A percentile compares a stretch with the other conserved stretches of the same genome.
phyloP scores from a whole-genome alignment of 2,329 filamentous ascomycete species.

The Colletotrichum navitas region DNA sequence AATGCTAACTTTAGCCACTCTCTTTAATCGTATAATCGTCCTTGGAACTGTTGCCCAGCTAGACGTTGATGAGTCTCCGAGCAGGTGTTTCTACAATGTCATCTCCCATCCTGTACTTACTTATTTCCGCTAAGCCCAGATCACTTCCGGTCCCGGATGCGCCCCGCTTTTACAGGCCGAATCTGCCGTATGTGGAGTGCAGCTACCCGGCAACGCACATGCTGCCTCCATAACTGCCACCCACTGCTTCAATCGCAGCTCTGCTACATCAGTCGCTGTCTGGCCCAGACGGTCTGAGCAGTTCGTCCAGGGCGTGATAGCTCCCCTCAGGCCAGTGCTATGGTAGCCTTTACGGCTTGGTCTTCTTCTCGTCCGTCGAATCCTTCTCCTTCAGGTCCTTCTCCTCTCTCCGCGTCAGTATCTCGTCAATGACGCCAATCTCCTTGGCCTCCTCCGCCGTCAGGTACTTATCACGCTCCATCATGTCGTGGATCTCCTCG shows the following conservation, averaged over 20 bases:
- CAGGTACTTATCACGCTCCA: slow-evolving; percentile 98
- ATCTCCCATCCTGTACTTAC: not conserved
- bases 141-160: slow-evolving; percentile 36
- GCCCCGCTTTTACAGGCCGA: slow-evolving; percentile 30
- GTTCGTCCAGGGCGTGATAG: slow-evolving; percentile 1
- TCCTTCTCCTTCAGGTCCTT: slow-evolving; percentile 42
- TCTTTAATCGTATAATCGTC: too few species aligned
- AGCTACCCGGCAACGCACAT: slow-evolving; percentile 37
- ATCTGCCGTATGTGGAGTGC: slow-evolving; percentile 23
- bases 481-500: slow-evolving; percentile 90
- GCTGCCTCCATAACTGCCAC: not conserved
- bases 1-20: not conserved
- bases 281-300: not conserved
- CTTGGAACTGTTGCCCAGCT: not conserved
- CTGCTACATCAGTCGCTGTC: not conserved
- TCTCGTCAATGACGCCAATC: slow-evolving; percentile 92
- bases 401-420: slow-evolving; percentile 75
- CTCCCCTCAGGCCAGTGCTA: not conserved
- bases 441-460: slow-evolving; percentile 89
- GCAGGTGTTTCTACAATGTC: not conserved
- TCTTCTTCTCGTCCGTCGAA: slow-evolving; percentile 36
- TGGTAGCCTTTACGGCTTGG: slow-evolving; percentile 29
- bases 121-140: slow-evolving; percentile 30
- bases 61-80: not conserved
- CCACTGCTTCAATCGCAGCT: not conserved